Conservation (phyloP, 2,329 filamentous ascomycete genomes). For the Phoma sp. region DNA sequence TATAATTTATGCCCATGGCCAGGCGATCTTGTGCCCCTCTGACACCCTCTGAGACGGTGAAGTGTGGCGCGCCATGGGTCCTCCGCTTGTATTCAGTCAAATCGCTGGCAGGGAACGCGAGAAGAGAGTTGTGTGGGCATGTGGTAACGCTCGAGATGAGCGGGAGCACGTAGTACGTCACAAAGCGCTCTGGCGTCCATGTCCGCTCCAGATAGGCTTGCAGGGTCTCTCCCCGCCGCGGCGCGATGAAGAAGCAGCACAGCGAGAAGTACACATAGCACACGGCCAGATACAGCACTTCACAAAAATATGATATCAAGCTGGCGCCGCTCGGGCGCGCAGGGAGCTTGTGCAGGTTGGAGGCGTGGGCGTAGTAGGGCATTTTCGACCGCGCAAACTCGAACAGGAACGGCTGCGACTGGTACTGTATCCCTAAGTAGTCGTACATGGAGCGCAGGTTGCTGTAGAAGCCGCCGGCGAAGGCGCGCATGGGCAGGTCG, state of each 20-base stretch:
- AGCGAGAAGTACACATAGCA: slow-evolving; percentile 62
- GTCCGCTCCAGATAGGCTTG: slow-evolving; percentile 59
- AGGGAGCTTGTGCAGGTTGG: slow-evolving; percentile 59
- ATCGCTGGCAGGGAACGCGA: slow-evolving; percentile 61
- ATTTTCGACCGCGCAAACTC: slow-evolving; percentile 50
- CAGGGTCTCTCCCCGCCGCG: slow-evolving; percentile 54
- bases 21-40: slow-evolving; percentile 57
- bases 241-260: slow-evolving; percentile 58
- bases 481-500: slow-evolving; percentile 60
- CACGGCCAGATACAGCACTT: slow-evolving; percentile 53
- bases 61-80: slow-evolving; percentile 58
- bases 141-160: slow-evolving; percentile 62
- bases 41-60: slow-evolving; percentile 59
- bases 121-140: slow-evolving; percentile 58
- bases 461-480: slow-evolving; percentile 60
- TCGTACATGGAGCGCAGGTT: slow-evolving; percentile 64
- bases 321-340: slow-evolving; percentile 48
- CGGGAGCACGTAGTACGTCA: slow-evolving; percentile 59
- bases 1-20: slow-evolving; percentile 50
- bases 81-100: slow-evolving; percentile 58
- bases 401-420: slow-evolving; percentile 60
- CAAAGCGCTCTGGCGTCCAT: slow-evolving; percentile 56
- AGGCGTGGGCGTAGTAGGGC: slow-evolving; percentile 61
- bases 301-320: slow-evolving; percentile 50
- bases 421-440: slow-evolving; percentile 58